phyloP scores from a whole-genome alignment of 1,139 yeast genomes.

The Eremothecium coryli region DNA sequence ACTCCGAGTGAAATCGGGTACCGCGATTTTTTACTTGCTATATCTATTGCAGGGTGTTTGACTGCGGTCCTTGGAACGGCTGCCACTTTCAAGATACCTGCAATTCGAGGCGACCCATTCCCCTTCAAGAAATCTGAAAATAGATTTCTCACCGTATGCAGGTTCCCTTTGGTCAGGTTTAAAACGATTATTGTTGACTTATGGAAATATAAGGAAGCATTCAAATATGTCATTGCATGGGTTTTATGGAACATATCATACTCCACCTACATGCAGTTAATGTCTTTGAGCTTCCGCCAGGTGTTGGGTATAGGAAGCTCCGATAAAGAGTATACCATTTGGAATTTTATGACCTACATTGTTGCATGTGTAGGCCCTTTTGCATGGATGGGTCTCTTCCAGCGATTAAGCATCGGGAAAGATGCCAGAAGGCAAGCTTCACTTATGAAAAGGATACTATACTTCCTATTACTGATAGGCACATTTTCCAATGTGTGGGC shows the following conservation, averaged over 20 bases:
- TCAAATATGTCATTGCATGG: slow-evolving; percentile 37
- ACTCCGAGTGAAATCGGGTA: slow-evolving; percentile 31
- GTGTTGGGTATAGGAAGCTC: slow-evolving; percentile 37
- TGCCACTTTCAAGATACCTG: slow-evolving; percentile 33
- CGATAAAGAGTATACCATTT: slow-evolving; percentile 38
- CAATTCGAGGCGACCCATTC: slow-evolving; percentile 27
- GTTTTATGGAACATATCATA: slow-evolving; percentile 39
- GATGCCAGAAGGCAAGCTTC: slow-evolving; percentile 3
- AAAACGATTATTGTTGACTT: slow-evolving; percentile 26
- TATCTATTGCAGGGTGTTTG: slow-evolving; percentile 37
- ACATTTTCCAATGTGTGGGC: slow-evolving; percentile 39
- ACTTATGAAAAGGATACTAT: slow-evolving; percentile 16
- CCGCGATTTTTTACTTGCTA: slow-evolving; percentile 35
- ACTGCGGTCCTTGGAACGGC: slow-evolving; percentile 31
- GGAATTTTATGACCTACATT: slow-evolving; percentile 35
- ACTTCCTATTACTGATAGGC: slow-evolving; percentile 31
- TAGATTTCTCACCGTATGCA: slow-evolving; percentile 1
- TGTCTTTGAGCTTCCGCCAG: slow-evolving; percentile 36
- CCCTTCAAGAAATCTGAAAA: slow-evolving; percentile 1
- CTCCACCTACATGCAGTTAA: slow-evolving; percentile 35
- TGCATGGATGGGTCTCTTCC: slow-evolving; percentile 35
- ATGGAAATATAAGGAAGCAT: slow-evolving; percentile 28
- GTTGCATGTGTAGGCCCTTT: slow-evolving; percentile 35
- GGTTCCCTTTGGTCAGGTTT: slow-evolving; percentile 27
- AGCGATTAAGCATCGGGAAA: slow-evolving; percentile 27